Percentiles rank a stretch among this genome's conserved stretches.
phyloP scores from a whole-genome alignment of 2,329 filamentous ascomycete genomes.

The Tolypocladium tropicale region DNA sequence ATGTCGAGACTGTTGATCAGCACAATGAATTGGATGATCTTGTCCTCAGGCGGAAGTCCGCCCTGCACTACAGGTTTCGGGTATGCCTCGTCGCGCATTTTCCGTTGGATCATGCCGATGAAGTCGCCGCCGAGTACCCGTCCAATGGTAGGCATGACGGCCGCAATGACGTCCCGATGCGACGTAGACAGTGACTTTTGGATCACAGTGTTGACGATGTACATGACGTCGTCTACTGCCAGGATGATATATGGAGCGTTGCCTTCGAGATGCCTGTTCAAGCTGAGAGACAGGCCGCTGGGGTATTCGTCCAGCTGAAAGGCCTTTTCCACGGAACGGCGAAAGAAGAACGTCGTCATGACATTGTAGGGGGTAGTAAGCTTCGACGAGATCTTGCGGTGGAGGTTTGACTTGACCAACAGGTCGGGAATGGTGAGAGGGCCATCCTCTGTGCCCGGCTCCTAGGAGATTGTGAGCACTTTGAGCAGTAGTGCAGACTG shows the following conservation, averaged over 20 bases:
- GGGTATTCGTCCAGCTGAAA: conserved; percentile 94
- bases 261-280: conserved; percentile 59
- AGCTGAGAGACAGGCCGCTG: conserved; percentile 64
- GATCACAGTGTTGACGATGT: conserved; percentile 89
- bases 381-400: conserved; percentile 65
- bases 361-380: conserved; percentile 75
- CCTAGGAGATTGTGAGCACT: conserved; percentile 26
- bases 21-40: conserved; percentile 80
- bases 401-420: conserved; percentile 67
- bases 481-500: background rate
- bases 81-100: conserved; percentile 95
- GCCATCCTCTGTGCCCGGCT: conserved; percentile 40
- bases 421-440: conserved; percentile 61
- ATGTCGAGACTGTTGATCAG: conserved; percentile 94
- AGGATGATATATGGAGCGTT: conserved; percentile 88
- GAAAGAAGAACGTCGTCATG: conserved; percentile 95
- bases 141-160: conserved; percentile 67
- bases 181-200: conserved; percentile 80
- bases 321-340: conserved; percentile 90
- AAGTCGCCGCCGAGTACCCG: conserved; percentile 83
- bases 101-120: conserved; percentile 91
- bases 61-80: conserved; percentile 71
- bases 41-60: conserved; percentile 75
- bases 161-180: conserved; percentile 66
- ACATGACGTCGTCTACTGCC: conserved; percentile 98